Conservation (phyloP, 23 red algal genomes). For the Pyropia yezoensis region DNA sequence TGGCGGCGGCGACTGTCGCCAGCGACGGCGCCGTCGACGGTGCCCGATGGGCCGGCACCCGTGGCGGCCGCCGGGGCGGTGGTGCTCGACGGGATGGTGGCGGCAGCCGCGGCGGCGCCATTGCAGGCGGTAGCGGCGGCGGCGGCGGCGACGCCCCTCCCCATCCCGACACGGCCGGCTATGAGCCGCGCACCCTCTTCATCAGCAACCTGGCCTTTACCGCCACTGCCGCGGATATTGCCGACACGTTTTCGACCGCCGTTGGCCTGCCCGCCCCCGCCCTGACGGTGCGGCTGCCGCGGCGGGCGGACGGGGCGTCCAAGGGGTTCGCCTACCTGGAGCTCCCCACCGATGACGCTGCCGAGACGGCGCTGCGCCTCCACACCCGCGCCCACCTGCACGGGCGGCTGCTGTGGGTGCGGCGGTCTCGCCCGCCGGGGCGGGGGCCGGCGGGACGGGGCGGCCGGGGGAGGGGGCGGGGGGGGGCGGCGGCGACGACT, state of each 20-base stretch:
- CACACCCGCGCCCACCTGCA: constrained; percentile 11
- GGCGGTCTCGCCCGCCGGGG: constrained; percentile 41
- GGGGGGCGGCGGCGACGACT: too few species aligned
- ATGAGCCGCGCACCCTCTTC: constrained; percentile 46
- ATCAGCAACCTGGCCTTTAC: constrained; percentile 44
- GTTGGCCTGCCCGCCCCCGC: neutral
- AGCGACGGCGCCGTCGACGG: too few species aligned
- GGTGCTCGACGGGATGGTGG: too few species aligned
- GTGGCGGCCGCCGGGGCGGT: too few species aligned
- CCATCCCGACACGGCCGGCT: neutral
- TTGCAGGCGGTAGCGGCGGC: too few species aligned
- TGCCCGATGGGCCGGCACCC: too few species aligned
- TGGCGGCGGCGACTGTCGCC: too few species aligned
- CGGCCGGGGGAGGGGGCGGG: neutral
- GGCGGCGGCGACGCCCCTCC: too few species aligned
- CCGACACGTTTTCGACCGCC: constrained; percentile 14
- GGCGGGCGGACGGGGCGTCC: constrained; percentile 36
- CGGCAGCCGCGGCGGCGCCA: too few species aligned
- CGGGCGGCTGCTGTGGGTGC: constrained; percentile 42
- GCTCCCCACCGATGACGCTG: constrained; percentile 20
- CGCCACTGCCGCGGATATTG: constrained; percentile 18
- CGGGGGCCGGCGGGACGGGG: constrained; percentile 1
- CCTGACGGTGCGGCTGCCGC: constrained; percentile 25
- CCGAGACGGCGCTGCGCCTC: constrained; percentile 8
- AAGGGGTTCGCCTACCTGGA: constrained; percentile 63